Percentiles rank a stretch among this genome's conserved stretches.
These are phyloP conservation scores for Ustilago crameri DNA, from an alignment of 1,284 basidiomycete genomes.

Conservation along the genomic window DNA sequence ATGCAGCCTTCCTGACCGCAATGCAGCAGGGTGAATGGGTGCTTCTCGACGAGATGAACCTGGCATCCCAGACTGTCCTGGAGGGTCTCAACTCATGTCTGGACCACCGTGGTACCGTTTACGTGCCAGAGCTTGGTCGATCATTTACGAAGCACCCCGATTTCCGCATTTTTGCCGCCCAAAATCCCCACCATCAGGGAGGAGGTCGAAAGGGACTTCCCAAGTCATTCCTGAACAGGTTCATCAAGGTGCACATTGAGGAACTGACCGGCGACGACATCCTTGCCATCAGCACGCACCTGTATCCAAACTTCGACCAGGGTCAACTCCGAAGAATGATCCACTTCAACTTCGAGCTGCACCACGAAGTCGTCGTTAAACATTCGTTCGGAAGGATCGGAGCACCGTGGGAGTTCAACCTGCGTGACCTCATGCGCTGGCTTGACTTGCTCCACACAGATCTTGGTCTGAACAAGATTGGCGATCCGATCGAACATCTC, in stretches of 20 bases:
- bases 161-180: slow-evolving; percentile 97
- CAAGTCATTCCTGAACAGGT: slow-evolving; percentile 96
- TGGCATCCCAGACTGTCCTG: slow-evolving; percentile 88
- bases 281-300: slow-evolving; percentile 79
- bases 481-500: slow-evolving; percentile 60
- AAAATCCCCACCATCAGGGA: slow-evolving; percentile 95
- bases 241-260: slow-evolving; percentile 95
- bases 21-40: slow-evolving; percentile 84
- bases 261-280: slow-evolving; percentile 85
- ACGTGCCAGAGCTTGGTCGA: slow-evolving; percentile 91
- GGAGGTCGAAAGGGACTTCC: slow-evolving; percentile 97
- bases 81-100: slow-evolving; percentile 97
- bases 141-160: slow-evolving; percentile 87
- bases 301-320: slow-evolving; percentile 75
- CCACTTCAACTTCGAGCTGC: slow-evolving; percentile 78
- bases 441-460: slow-evolving; percentile 70
- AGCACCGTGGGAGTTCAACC: slow-evolving; percentile 97
- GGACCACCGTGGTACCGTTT: slow-evolving; percentile 95
- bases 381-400: slow-evolving; percentile 83
- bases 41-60: slow-evolving; percentile 97
- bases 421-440: slow-evolving; percentile 95
- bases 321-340: slow-evolving; percentile 80
- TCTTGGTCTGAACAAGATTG: slow-evolving; percentile 73
- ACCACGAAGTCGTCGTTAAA: slow-evolving; percentile 77
- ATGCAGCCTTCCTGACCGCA: slow-evolving; percentile 93